These are phyloP conservation scores for Yamadazyma songkhlaensis DNA, from an alignment of 1,139 yeast genomes.

Conservation along the genomic window DNA sequence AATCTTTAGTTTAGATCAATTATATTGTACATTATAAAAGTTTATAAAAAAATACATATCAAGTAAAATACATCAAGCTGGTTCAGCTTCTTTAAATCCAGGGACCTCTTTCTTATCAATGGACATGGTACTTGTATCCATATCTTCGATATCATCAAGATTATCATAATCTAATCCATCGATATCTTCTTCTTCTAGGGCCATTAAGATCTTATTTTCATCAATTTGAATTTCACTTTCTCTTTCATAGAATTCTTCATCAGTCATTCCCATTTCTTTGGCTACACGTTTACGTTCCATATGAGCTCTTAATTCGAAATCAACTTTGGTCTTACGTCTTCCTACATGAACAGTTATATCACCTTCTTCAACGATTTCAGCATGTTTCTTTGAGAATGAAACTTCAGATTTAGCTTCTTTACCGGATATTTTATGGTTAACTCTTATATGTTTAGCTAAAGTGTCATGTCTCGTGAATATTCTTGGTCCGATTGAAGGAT, in stretches of 20 bases:
- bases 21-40: conserved; percentile 4
- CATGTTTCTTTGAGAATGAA: conserved; percentile 46
- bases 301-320: conserved; percentile 46
- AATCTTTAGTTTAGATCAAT: conserved; percentile 4
- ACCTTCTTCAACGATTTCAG: conserved; percentile 46
- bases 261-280: conserved; percentile 13
- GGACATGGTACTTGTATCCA: not conserved
- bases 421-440: conserved; percentile 75
- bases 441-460: conserved; percentile 85
- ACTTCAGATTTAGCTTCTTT: conserved; percentile 61
- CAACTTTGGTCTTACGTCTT: conserved; percentile 47
- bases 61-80: not conserved
- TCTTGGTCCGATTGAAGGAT: conserved; percentile 50
- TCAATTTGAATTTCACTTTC: conserved; percentile 10
- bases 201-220: conserved; percentile 12
- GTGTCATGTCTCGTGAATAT: conserved; percentile 95
- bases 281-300: conserved; percentile 38
- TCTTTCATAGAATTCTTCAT: conserved; percentile 9
- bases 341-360: conserved; percentile 49
- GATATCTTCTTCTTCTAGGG: conserved; percentile 14
- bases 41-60: conserved; percentile 1
- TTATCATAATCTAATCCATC: conserved; percentile 5
- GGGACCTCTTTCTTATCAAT: not conserved
- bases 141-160: conserved; percentile 7
- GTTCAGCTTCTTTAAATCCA: not conserved